These are phyloP conservation scores for Gossypium trilobum DNA, from an alignment of 441 rosid species.

Conservation along the genomic window DNA sequence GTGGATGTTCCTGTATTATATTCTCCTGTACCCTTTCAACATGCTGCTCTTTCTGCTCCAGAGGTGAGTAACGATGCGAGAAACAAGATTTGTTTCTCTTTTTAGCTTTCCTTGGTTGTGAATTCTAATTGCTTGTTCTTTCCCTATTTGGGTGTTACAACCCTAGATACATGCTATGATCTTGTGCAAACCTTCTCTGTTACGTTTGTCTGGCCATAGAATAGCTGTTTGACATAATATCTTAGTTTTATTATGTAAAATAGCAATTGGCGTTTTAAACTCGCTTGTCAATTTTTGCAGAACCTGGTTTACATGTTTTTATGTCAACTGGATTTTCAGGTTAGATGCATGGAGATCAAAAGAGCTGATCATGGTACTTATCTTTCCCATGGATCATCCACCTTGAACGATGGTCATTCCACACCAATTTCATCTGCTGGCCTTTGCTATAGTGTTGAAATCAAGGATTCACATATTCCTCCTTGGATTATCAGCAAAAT, in stretches of 20 bases:
- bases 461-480: constrained; percentile 58
- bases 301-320: constrained; percentile 2
- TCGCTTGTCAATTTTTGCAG: background rate
- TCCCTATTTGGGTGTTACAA: background rate
- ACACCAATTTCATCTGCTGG: constrained; percentile 20
- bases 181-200: background rate
- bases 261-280: background rate
- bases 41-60: constrained; percentile 76
- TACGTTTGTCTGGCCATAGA: background rate
- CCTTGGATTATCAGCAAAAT: constrained; percentile 76
- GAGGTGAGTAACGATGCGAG: constrained; percentile 42
- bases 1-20: constrained; percentile 70
- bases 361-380: constrained; percentile 28
- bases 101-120: background rate
- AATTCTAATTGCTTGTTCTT: background rate
- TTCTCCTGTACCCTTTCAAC: constrained; percentile 71
- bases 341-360: constrained; percentile 64
- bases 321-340: constrained; percentile 37
- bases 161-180: background rate
- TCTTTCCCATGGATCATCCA: constrained; percentile 21
- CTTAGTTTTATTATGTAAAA: background rate
- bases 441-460: constrained; percentile 52
- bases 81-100: background rate
- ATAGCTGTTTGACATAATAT: background rate
- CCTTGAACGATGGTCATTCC: constrained; percentile 22